Evolutionary conservation across 1,139 yeast genomes (phyloP).

Genomic region (Yamadazyma dendronema): DNA sequence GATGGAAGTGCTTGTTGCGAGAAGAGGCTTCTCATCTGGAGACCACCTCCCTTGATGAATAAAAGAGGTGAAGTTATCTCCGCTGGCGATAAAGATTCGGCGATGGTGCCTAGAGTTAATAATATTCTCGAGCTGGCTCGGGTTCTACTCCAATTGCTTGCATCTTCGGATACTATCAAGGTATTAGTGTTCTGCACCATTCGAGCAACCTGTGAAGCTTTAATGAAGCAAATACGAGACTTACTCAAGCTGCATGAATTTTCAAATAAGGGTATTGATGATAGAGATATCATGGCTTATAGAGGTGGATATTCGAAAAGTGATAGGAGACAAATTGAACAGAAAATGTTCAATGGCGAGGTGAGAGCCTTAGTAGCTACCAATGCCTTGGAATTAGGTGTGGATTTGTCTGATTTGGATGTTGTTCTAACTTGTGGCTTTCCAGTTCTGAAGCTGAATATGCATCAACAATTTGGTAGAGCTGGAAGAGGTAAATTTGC

Average conservation of each 20-base stretch:
- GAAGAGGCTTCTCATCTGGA: constrained; percentile 77
- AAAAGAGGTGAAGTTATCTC: constrained; percentile 47
- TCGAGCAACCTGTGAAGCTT: constrained; percentile 77
- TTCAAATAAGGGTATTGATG: constrained; percentile 39
- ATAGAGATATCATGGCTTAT: constrained; percentile 81
- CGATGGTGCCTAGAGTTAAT: constrained; percentile 54
- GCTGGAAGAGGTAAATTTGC: constrained; percentile 87
- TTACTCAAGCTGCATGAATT: constrained; percentile 27
- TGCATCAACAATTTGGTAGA: constrained; percentile 95
- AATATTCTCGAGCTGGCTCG: constrained; percentile 76
- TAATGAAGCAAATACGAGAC: constrained; percentile 77
- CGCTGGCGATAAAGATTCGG: constrained; percentile 14
- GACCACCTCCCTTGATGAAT: constrained; percentile 67
- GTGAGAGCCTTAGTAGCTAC: constrained; percentile 89
- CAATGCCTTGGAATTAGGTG: constrained; percentile 91
- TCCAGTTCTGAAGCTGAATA: constrained; percentile 79
- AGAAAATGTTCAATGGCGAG: constrained; percentile 84
- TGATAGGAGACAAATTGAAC: constrained; percentile 84
- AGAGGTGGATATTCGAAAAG: constrained; percentile 90
- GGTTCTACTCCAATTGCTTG: constrained; percentile 59
- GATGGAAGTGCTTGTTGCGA: constrained; percentile 92
- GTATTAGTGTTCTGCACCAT: constrained; percentile 90
- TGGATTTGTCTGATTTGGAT: constrained; percentile 89
- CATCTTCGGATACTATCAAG: constrained; percentile 52
- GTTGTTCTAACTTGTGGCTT: constrained; percentile 92